Conservation (phyloP, 495 filamentous ascomycete genomes). For the Neurospora sp. region DNA sequence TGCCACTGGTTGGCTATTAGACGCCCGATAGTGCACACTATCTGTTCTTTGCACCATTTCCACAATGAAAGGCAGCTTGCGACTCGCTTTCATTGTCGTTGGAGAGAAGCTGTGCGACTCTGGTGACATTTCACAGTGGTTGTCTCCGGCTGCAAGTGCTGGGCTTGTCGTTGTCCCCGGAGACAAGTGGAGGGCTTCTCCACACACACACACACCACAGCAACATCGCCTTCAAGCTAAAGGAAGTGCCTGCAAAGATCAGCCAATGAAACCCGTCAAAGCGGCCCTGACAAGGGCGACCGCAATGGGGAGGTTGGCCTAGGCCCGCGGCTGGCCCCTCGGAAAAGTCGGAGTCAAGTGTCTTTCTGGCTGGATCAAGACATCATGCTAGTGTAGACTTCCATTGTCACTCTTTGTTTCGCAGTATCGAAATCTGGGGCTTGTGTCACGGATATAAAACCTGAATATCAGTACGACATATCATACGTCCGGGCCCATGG, state of each 20-base stretch:
- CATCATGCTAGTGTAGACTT: background rate
- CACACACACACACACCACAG: background rate
- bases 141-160: background rate
- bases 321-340: constrained; percentile 2
- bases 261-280: background rate
- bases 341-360: background rate
- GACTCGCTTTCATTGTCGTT: background rate
- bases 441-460: background rate
- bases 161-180: background rate
- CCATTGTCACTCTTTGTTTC: background rate
- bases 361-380: background rate
- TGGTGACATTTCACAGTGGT: background rate
- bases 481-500: background rate
- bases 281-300: background rate
- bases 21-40: background rate
- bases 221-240: background rate
- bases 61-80: background rate
- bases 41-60: background rate
- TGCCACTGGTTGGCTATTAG: background rate
- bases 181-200: background rate
- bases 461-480: background rate
- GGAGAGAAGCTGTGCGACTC: background rate
- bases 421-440: background rate
- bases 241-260: background rate
- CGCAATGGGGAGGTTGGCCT: background rate